Conservation (phyloP, 352 stramenopile genomes). For the Stephanocyclus meneghinianus region DNA sequence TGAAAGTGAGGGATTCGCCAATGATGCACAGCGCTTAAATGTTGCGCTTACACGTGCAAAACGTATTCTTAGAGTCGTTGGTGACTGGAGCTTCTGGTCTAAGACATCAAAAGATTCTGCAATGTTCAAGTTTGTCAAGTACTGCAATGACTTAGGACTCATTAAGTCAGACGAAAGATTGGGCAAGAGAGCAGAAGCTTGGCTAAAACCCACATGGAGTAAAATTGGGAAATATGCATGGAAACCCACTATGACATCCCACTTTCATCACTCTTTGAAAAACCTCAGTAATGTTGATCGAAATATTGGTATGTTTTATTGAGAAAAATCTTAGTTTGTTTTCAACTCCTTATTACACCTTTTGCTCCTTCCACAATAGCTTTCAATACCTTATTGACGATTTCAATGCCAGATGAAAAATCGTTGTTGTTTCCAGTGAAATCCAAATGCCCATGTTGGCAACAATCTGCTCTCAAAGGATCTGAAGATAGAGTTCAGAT, state of each 20-base stretch:
- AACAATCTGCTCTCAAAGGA: slow-evolving; percentile 32
- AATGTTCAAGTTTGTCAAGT: slow-evolving; percentile 21
- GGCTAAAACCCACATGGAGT: slow-evolving; percentile 28
- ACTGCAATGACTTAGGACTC: slow-evolving; percentile 9
- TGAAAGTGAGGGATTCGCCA: slow-evolving; percentile 24
- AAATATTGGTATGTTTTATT: slow-evolving; percentile 15
- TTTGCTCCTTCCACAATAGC: not conserved
- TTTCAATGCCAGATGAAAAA: slow-evolving; percentile 23
- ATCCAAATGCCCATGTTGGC: slow-evolving; percentile 16
- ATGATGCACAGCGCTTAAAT: slow-evolving; percentile 50
- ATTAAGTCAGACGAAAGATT: slow-evolving; percentile 6
- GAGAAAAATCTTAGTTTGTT: slow-evolving; percentile 38
- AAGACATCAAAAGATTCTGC: slow-evolving; percentile 1
- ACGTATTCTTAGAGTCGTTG: slow-evolving; percentile 32
- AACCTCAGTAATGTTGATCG: slow-evolving; percentile 4
- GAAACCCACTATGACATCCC: slow-evolving; percentile 35
- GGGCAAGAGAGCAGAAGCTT: slow-evolving; percentile 20
- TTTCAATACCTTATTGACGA: slow-evolving; percentile 23
- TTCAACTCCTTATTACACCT: slow-evolving; percentile 13
- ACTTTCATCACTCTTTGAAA: slow-evolving; percentile 44
- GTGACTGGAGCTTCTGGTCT: slow-evolving; percentile 37
- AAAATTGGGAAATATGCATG: slow-evolving; percentile 4
- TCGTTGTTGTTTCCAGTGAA: slow-evolving; percentile 1
- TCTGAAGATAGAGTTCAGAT: slow-evolving; percentile 16
- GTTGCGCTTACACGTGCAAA: slow-evolving; percentile 47